Evolutionary conservation across 495 filamentous ascomycete species (phyloP), one percentile per base, ranked within the genome.

Genomic region (Penicillium flavigenum): DNA sequence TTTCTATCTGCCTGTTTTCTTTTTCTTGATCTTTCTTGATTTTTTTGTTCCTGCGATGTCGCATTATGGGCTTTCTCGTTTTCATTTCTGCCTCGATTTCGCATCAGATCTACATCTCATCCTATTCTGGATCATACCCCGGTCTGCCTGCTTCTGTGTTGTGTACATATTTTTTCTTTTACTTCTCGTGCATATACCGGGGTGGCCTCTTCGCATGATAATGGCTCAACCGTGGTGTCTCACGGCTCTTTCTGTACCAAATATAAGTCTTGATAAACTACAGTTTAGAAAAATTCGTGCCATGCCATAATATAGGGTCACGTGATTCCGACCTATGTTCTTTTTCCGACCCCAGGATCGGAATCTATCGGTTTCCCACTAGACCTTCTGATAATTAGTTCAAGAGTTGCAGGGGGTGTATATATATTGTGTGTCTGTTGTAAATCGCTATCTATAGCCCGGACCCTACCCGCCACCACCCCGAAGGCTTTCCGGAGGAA

Each of bases 161-260:
- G 51, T 69, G 64, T 67, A 69, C 59, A 69, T 69, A 67, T 65
- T 54, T 44, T 32, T 64, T 45, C 34, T 56, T 31, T 64, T 41
- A 39, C 39, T 64, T 59, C 45, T 67, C 47, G 45, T 69, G 62
- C 58, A 62, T 64, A 61, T 57, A 60, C 46, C 51, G 38, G 51
- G 50, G 34, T 47, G 52, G 26, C 17, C 12, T 48, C 41, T 47
- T 24, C n/a, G 2, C 47, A 32, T 45, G 19, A 17, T 6, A 41
- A 20, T 16, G 56, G 11, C 29, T 48, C 26, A 19, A 31, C 27
- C 16, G 20, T 47, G 38, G 24, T 57, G 22, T 43, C 24, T 50
- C 31, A 34, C 27, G 47, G 41, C 7, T 36, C 14, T 41, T 44
- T 34, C 14, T 11, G 14, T 17, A 39, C 36, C 36, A 39, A 17